These are phyloP conservation scores for Debaryomyces hansenii DNA, from an alignment of 805 yeast genomes.

Conservation along the genomic window DNA sequence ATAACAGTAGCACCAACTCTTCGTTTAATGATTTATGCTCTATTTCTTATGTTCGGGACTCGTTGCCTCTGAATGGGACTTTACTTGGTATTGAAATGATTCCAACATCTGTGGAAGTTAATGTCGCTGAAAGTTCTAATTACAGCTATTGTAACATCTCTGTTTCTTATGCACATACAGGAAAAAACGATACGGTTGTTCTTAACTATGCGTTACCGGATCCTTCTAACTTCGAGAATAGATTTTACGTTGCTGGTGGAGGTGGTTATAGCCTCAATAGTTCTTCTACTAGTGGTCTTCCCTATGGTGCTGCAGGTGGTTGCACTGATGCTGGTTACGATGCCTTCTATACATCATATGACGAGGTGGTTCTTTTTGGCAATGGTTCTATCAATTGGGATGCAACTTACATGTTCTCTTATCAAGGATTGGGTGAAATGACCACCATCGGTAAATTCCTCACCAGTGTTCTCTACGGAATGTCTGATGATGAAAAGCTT, in stretches of 20 bases:
- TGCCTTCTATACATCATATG: conserved; percentile 1
- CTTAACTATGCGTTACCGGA: conserved; percentile 5
- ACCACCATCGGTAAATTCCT: conserved; percentile 3
- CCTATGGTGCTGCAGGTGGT: conserved; percentile 4
- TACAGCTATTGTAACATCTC: conserved; percentile 4
- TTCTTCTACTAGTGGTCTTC: conserved; percentile 3
- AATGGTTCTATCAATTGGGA: conserved; percentile 7
- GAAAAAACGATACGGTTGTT: conserved; percentile 1
- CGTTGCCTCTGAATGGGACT: conserved; percentile 5
- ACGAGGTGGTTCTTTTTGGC: conserved; percentile 4
- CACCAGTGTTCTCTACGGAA: conserved; percentile 2
- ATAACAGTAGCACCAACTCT: too few species aligned
- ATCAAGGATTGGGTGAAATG: conserved; percentile 7
- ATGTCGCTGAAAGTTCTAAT: background rate
- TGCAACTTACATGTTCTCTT: conserved; percentile 6
- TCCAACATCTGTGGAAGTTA: conserved; percentile 1
- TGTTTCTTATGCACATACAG: conserved; percentile 2
- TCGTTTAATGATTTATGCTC: background rate
- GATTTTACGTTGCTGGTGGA: conserved; percentile 7
- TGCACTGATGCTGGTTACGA: conserved; percentile 6
- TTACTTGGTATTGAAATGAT: conserved; percentile 2
- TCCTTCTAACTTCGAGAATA: conserved; percentile 3
- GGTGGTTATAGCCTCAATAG: conserved; percentile 2
- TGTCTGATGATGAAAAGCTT: conserved; percentile 1
- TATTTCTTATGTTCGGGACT: background rate